Base-by-base conservation (phyloP, 805 yeast genomes). In the Metschnikowia continentalis region DNA sequence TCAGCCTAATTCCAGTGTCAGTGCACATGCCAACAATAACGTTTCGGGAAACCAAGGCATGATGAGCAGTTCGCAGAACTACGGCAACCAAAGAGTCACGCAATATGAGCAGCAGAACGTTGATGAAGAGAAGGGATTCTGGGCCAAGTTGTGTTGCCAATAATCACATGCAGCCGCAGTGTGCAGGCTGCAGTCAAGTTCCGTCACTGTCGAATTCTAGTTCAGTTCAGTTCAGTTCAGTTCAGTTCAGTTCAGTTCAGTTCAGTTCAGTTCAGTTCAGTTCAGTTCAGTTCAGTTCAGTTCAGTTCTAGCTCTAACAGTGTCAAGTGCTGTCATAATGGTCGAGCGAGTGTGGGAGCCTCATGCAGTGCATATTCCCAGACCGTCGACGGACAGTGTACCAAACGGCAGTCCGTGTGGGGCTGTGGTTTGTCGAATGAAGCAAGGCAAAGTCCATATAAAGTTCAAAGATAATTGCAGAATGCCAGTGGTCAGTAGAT, bases 101-200 rank as follows among this genome's bases (percentile, higher is more conserved):
- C 75, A 69, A 52, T 69, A 71, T 48, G 72, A 72, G 47, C 75
- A 74, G 58, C 74, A 71, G 57, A 61, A 58, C 23, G 62, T 60
- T 26, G 64, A 54, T 22, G 72, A 64, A 20, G 74, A 69, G 38
- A 70, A 71, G 60, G 75, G 77, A 10, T 72, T 73, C 53, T 73
- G 74, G 72, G 57, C 74, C 20, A 72, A 71, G 53, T 56, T 74
- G 47, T 74, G 78, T 60, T 74, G 78, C 56, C 73, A 68, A 50
- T 74, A 62, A 54, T 15, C 17, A 26, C 11, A 26, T 26, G 11
- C 30, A 26, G 30, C 30, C 13, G 30, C 30, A 26, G 30, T 5
- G 30, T 26, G 11, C 30, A 26, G 11, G 30, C 30, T 26, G 30
- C 30, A 26, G 30, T 26, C 30, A 3, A 26, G 30, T 26, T 26